Evolutionary conservation across 768 basidiomycete genomes (phyloP).

Genomic region (Podaxis sp.): DNA sequence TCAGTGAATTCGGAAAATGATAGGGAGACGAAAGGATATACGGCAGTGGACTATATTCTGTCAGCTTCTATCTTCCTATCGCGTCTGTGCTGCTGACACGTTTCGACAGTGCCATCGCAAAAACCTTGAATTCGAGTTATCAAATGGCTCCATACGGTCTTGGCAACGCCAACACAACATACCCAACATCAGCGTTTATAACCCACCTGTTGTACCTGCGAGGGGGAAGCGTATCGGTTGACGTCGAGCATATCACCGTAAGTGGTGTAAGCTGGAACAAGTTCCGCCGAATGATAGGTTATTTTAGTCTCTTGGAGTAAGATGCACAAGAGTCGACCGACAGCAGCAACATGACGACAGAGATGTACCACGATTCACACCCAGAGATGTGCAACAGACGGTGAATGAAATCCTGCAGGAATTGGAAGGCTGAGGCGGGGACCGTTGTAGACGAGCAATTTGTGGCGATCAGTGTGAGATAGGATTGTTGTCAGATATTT

Average conservation of each 20-base stretch:
- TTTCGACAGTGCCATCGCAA: slow-evolving; percentile 52
- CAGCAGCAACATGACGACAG: slow-evolving; percentile 12
- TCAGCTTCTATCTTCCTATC: slow-evolving; percentile 24
- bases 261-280: slow-evolving; percentile 20
- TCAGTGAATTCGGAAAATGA: slow-evolving; percentile 87
- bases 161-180: slow-evolving; percentile 55
- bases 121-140: slow-evolving; percentile 65
- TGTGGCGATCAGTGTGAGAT: too few species aligned
- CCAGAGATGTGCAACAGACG: slow-evolving; percentile 37
- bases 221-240: slow-evolving; percentile 57
- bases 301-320: slow-evolving; percentile 53
- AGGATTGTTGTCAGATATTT: too few species aligned
- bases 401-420: slow-evolving; percentile 28
- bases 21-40: slow-evolving; percentile 84
- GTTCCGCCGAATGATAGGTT: slow-evolving; percentile 5
- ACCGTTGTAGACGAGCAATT: too few species aligned
- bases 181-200: slow-evolving; percentile 76
- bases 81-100: background rate
- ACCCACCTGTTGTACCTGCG: slow-evolving; percentile 81
- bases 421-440: slow-evolving; percentile 4
- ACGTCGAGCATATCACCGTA: slow-evolving; percentile 59
- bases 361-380: slow-evolving; percentile 35
- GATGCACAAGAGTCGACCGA: slow-evolving; percentile 44
- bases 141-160: slow-evolving; percentile 48
- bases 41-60: slow-evolving; percentile 80